Evolutionary conservation across 1,284 basidiomycete genomes (phyloP).

Genomic region (Moniliophthora roreri): DNA sequence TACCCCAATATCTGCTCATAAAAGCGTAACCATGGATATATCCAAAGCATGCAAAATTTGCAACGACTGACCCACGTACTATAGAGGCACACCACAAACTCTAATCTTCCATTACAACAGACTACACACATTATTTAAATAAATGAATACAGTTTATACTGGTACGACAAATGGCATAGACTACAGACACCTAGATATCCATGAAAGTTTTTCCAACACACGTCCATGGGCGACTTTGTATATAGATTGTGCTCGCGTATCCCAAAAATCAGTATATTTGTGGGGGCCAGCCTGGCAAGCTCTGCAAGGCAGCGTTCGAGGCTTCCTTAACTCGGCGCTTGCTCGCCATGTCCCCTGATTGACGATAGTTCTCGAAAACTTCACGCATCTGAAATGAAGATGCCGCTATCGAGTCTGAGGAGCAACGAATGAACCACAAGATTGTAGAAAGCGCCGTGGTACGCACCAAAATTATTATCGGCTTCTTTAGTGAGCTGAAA

Average conservation of each 20-base stretch:
- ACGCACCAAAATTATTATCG: slow-evolving; percentile 46
- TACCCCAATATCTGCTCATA: slow-evolving; percentile 59
- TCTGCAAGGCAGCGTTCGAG: slow-evolving; percentile 55
- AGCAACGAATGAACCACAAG: slow-evolving; percentile 4
- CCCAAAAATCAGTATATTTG: slow-evolving; percentile 22
- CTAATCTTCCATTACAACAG: no score
- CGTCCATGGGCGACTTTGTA: no score
- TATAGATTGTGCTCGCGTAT: slow-evolving; percentile 8
- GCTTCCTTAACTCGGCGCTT: slow-evolving; percentile 61
- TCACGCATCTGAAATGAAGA: slow-evolving; percentile 61
- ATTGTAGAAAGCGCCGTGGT: neutral
- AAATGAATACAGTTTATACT: no score
- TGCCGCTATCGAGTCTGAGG: slow-evolving; percentile 51
- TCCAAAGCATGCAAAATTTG: no score
- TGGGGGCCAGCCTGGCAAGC: slow-evolving; percentile 58
- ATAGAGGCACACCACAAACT: no score
- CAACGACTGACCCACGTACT: no score
- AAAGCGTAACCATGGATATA: neutral
- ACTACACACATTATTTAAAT: no score
- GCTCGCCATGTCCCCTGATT: slow-evolving; percentile 54
- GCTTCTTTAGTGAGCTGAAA: slow-evolving; percentile 52
- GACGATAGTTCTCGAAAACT: slow-evolving; percentile 55
- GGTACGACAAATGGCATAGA: no score
- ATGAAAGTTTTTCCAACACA: no score
- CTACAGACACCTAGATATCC: no score